Conservation (phyloP, 2,329 filamentous ascomycete genomes). For the Cladosporium sp. region DNA sequence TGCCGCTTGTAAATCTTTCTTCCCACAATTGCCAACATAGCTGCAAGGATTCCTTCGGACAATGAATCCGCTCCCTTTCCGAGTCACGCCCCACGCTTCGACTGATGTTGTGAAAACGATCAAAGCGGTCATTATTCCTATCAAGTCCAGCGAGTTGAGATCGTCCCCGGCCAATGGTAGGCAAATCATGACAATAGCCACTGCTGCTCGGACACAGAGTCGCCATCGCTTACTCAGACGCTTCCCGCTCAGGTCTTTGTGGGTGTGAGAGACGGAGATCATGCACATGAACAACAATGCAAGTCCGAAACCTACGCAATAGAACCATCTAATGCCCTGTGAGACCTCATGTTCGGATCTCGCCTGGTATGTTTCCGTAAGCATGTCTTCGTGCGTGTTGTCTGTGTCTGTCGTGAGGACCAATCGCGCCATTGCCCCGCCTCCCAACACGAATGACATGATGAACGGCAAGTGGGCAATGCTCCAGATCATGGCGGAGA, state of each 20-base stretch:
- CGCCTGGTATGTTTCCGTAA: slow-evolving; percentile 49
- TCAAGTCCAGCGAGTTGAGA: slow-evolving; percentile 35
- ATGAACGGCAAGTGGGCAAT: slow-evolving; percentile 59
- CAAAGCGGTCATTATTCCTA: slow-evolving; percentile 37
- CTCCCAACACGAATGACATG: slow-evolving; percentile 59
- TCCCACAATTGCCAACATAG: slow-evolving; percentile 38
- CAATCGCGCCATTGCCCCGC: slow-evolving; percentile 54
- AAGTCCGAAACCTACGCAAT: slow-evolving; percentile 58
- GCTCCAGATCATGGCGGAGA: slow-evolving; percentile 49
- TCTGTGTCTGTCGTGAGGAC: slow-evolving; percentile 55
- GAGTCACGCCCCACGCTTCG: slow-evolving; percentile 31
- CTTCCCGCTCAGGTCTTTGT: slow-evolving; percentile 48
- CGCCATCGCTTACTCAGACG: slow-evolving; percentile 51
- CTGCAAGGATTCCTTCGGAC: slow-evolving; percentile 17
- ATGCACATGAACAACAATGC: slow-evolving; percentile 52
- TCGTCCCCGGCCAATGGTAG: slow-evolving; percentile 44
- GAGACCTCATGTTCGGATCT: slow-evolving; percentile 50
- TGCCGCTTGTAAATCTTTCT: slow-evolving; percentile 24
- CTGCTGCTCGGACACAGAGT: slow-evolving; percentile 46
- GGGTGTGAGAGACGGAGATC: slow-evolving; percentile 54
- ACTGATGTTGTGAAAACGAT: slow-evolving; percentile 31
- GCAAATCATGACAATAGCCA: slow-evolving; percentile 52
- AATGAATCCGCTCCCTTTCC: slow-evolving; percentile 18
- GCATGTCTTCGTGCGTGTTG: slow-evolving; percentile 44
- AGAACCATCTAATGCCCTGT: slow-evolving; percentile 57